Conservation (phyloP, 2,329 filamentous ascomycete species). For the Bipolaris zeicola region DNA sequence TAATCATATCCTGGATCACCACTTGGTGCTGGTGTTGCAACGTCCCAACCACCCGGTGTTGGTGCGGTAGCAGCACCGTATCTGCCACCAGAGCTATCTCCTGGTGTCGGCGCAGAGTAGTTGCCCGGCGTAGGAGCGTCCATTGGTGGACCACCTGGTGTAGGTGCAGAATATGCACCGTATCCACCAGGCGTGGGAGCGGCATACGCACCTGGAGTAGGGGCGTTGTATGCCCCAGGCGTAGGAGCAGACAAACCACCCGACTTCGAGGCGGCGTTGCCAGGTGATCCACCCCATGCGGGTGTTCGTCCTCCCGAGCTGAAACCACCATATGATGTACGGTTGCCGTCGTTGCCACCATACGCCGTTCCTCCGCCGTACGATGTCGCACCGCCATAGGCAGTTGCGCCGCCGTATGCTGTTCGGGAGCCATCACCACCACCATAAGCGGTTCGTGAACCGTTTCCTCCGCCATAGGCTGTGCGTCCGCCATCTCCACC, state of each 20-base stretch:
- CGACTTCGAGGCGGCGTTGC: conserved; percentile 30
- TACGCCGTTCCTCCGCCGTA: conserved; percentile 63
- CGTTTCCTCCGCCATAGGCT: conserved; percentile 52
- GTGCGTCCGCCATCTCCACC: conserved; percentile 53
- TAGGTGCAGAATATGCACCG: conserved; percentile 45
- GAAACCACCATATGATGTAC: conserved; percentile 59
- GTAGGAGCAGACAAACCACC: conserved; percentile 40
- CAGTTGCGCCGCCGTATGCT: conserved; percentile 63
- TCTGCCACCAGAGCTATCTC: conserved; percentile 30
- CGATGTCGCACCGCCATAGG: conserved; percentile 73
- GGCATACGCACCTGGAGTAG: conserved; percentile 46
- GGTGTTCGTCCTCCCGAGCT: conserved; percentile 56
- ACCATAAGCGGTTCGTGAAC: conserved; percentile 46
- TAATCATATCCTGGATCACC: conserved; percentile 35
- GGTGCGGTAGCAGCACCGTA: conserved; percentile 57
- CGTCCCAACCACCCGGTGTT: conserved; percentile 65
- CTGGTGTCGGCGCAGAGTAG: conserved; percentile 49
- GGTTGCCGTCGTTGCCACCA: conserved; percentile 45
- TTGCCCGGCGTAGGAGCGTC: conserved; percentile 49
- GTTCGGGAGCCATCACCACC: conserved; percentile 51
- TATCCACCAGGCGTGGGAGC: conserved; percentile 45
- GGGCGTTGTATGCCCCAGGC: conserved; percentile 43
- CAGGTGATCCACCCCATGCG: conserved; percentile 62
- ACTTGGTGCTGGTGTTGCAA: conserved; percentile 48
- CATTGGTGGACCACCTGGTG: conserved; percentile 44